phyloP scores from a whole-genome alignment of 768 basidiomycete genomes.

The Tricholoma sp. region DNA sequence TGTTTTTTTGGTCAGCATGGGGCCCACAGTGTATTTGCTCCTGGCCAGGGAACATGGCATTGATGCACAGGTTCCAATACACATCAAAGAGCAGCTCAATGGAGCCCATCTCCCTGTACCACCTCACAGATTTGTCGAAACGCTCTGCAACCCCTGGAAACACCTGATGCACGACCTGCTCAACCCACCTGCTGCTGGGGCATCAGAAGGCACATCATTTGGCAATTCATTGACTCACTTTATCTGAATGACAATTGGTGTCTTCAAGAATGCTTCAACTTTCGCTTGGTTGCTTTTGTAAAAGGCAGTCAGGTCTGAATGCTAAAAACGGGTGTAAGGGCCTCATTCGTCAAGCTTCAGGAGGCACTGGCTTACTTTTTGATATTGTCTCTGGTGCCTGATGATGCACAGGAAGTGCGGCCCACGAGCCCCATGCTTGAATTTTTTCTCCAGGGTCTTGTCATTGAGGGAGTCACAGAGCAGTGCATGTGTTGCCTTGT shows the following conservation, averaged over 20 bases:
- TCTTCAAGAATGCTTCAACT: neutral
- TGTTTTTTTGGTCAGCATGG: too few species aligned
- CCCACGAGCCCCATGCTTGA: neutral
- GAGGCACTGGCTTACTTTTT: neutral
- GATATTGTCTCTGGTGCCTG: neutral
- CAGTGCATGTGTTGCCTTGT: neutral
- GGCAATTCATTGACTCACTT: neutral
- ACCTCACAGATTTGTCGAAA: slow-evolving; percentile 6
- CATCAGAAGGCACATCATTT: too few species aligned
- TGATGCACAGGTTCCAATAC: slow-evolving; percentile 25
- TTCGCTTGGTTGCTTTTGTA: neutral
- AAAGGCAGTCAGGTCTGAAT: neutral
- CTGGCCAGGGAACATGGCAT: neutral
- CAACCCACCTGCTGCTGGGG: neutral
- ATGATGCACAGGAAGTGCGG: neutral
- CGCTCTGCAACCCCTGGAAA: slow-evolving; percentile 14
- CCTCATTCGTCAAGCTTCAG: too few species aligned
- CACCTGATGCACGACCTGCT: too few species aligned
- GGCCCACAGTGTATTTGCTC: too few species aligned
- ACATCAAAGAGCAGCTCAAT: slow-evolving; percentile 18
- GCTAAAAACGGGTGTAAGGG: neutral
- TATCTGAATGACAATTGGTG: neutral
- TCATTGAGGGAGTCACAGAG: neutral
- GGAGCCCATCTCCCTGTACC: slow-evolving; percentile 7
- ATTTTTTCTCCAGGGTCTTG: neutral